Conservation (phyloP, 169 alveolate species). For the Cystoisospora suis region DNA sequence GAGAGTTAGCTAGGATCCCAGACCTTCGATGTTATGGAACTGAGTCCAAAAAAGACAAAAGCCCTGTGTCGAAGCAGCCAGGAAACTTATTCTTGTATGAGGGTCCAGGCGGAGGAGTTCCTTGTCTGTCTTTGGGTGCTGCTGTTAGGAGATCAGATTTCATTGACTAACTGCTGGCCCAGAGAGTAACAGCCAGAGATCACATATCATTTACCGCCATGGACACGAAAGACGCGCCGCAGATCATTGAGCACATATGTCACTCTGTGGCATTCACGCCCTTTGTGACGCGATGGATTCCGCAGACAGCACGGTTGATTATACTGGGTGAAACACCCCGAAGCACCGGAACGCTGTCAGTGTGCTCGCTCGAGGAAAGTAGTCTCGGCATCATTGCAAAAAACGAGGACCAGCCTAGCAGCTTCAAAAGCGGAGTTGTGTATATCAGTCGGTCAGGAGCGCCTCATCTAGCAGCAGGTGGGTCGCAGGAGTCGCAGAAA, state of each 20-base stretch:
- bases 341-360: slow-evolving; percentile 16
- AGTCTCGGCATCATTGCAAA: not conserved
- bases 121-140: too few relatives aligned
- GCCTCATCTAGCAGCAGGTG: slow-evolving; percentile 12
- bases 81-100: too few relatives aligned
- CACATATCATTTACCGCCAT: not conserved
- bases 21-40: too few relatives aligned
- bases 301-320: slow-evolving; percentile 15
- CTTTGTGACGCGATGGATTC: slow-evolving; percentile 21
- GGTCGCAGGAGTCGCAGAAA: not conserved
- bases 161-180: not conserved
- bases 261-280: slow-evolving; percentile 22
- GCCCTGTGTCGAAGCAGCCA: too few relatives aligned
- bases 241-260: slow-evolving; percentile 28
- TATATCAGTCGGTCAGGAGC: slow-evolving; percentile 25
- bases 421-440: slow-evolving; percentile 1
- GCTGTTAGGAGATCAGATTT: too few relatives aligned
- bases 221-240: slow-evolving; percentile 42
- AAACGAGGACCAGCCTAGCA: slow-evolving; percentile 24
- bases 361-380: not conserved
- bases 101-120: too few relatives aligned
- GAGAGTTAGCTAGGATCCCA: too few relatives aligned
- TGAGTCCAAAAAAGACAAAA: too few relatives aligned
- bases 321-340: slow-evolving; percentile 19
- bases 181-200: not conserved